Evolutionary conservation across 495 filamentous ascomycete species (phyloP).

Genomic region (Lophiostoma macrostomum): DNA sequence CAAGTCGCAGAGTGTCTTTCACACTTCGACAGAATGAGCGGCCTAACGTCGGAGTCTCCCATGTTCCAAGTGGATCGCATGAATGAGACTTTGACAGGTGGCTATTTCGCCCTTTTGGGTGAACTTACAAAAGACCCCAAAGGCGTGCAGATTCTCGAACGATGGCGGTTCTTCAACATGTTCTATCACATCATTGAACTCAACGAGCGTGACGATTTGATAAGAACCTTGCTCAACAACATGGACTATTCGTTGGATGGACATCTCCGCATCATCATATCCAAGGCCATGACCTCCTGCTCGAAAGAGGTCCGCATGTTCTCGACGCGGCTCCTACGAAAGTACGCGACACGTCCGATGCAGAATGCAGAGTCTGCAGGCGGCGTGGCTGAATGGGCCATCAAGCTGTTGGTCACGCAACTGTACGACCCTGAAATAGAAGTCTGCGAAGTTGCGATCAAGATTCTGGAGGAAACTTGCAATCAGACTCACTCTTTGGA

Average conservation of each 20-base stretch:
- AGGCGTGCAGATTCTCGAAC: constrained; percentile 85
- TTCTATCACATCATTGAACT: constrained; percentile 97
- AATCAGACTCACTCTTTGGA: constrained; percentile 85
- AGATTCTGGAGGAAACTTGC: constrained; percentile 95
- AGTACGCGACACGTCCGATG: constrained; percentile 61
- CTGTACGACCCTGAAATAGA: constrained; percentile 96
- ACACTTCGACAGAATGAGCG: constrained; percentile 88
- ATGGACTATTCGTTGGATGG: constrained; percentile 89
- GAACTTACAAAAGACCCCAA: constrained; percentile 74
- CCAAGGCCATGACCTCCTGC: constrained; percentile 86
- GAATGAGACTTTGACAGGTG: constrained; percentile 76
- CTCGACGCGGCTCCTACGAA: constrained; percentile 76
- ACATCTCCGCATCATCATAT: constrained; percentile 86
- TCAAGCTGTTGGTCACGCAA: constrained; percentile 91
- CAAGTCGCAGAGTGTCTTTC: constrained; percentile 94
- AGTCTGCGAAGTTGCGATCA: constrained; percentile 92
- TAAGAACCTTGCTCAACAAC: constrained; percentile 78
- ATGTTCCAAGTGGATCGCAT: constrained; percentile 84
- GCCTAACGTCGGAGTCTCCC: constrained; percentile 79
- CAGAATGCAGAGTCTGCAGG: constrained; percentile 22
- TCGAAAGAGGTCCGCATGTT: constrained; percentile 89
- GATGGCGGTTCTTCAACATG: constrained; percentile 98
- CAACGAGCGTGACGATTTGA: constrained; percentile 82
- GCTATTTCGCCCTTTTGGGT: constrained; percentile 92
- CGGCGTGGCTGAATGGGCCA: constrained; percentile 78